Evolutionary conservation across 2,329 filamentous ascomycete species (phyloP).

Genomic region (Geosmithia morbida): DNA sequence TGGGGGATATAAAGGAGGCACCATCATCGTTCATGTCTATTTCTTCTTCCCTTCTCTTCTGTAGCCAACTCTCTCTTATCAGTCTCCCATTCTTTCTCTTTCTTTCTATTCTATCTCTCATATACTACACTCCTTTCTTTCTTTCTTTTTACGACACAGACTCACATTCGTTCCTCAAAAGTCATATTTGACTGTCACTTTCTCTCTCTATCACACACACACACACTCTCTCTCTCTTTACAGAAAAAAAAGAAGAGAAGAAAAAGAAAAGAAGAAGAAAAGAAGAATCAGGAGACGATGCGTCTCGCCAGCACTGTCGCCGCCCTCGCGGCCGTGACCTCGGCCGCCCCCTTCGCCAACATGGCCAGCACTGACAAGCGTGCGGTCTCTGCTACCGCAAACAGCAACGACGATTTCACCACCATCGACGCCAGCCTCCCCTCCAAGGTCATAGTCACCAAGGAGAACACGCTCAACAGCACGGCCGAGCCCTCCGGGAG

Average conservation of each 20-base stretch:
- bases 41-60: background rate
- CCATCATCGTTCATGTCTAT: background rate
- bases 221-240: too few species aligned
- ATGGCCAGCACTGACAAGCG: background rate
- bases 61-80: background rate
- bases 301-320: constrained; percentile 2
- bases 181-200: background rate
- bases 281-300: too few species aligned
- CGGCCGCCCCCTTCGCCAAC: constrained; percentile 3
- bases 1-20: background rate
- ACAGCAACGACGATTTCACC: constrained; percentile 10
- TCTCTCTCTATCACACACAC: too few species aligned
- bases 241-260: background rate
- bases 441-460: constrained; percentile 18
- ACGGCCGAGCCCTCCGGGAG: constrained; percentile 10
- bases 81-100: background rate
- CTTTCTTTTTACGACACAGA: background rate
- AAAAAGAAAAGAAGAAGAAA: background rate
- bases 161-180: background rate
- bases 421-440: constrained; percentile 14
- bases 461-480: constrained; percentile 23
- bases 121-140: background rate
- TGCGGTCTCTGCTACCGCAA: background rate
- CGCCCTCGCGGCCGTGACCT: constrained; percentile 6
- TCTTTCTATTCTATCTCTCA: background rate